A percentile compares a stretch with the other conserved stretches of the same genome.
phyloP scores from a whole-genome alignment of 202 grass and related monocot genomes.

The Tripidium arundinaceum region DNA sequence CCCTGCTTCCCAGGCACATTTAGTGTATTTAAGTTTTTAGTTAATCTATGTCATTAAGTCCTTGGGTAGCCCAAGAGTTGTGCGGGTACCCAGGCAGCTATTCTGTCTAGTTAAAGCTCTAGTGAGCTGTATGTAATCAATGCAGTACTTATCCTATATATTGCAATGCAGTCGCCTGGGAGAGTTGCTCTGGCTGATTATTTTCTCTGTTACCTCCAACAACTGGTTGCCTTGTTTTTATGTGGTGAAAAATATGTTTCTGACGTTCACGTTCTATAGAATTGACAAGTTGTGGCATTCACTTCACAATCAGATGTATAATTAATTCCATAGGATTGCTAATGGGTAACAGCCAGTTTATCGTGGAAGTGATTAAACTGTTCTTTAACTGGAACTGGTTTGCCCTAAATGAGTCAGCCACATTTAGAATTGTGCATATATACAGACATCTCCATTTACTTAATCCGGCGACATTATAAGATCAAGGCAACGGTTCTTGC shows the following conservation, averaged over 20 bases:
- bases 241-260: neutral
- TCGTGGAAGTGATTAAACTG: neutral
- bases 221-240: neutral
- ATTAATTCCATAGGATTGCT: neutral
- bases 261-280: neutral
- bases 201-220: too few relatives aligned
- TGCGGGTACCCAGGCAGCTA: too few relatives aligned
- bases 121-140: too few relatives aligned
- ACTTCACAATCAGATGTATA: neutral
- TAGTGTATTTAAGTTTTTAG: too few relatives aligned
- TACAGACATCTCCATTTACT: neutral
- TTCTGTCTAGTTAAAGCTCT: too few relatives aligned
- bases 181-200: too few relatives aligned
- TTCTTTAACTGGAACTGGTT: neutral
- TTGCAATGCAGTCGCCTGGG: too few relatives aligned
- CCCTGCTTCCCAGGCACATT: too few relatives aligned
- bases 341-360: neutral
- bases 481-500: neutral
- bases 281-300: neutral
- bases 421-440: neutral
- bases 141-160: too few relatives aligned
- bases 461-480: neutral
- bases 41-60: too few relatives aligned
- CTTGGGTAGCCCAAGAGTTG: too few relatives aligned
- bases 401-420: constrained; percentile 4